Base-by-base conservation (phyloP, 495 filamentous ascomycete genomes). In the Neurospora tetraspora region DNA sequence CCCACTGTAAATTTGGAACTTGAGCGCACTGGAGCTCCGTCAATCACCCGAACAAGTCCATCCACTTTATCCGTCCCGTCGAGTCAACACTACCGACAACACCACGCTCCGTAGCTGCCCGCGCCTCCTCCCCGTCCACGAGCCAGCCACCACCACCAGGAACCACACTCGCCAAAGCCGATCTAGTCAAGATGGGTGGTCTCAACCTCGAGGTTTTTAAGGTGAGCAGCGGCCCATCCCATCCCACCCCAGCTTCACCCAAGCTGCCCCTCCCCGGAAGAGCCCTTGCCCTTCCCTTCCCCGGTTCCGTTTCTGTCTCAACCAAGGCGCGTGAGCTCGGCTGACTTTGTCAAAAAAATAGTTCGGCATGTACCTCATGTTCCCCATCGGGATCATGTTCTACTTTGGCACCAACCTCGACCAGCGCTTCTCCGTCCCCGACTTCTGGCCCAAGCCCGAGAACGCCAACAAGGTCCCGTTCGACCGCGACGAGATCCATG, bases 361-460 rank as follows among this genome's bases (percentile, higher is more conserved):
- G 94, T 98, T 98, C 84, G 94, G 94, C 84, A 92, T 95, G 87
- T 99, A 98, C 85, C 91, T 99, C 83, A 90, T 98, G 86, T 98
- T 99, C 83, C 96, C 96, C 31, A 98, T 99, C 77, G 94, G 92
- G 74, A 93, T 96, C 85, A 99, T 99, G 96, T 99, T 97, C 86
- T 99, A 99, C 84, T 99, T 98, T 85, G 96, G 96, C 80, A 97
- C 94, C 59, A 99, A 99, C 81, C 92, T 99, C 74, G 96, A 99
- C 82, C 87, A 89, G 71, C 91, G 92, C 73, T 99, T 99, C 85
- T 78, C 86, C 61, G 92, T 97, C 2, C 89, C 91, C 14, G 91
- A 91, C 73, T 99, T 99, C 87, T 99, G 96, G 96, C 96, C 96
- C 31, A 92, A 90, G 76, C 85, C 89, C 39, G 91, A 92, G 74